Conservation (phyloP, 768 basidiomycete genomes). For the Exsudoporus frostii region DNA sequence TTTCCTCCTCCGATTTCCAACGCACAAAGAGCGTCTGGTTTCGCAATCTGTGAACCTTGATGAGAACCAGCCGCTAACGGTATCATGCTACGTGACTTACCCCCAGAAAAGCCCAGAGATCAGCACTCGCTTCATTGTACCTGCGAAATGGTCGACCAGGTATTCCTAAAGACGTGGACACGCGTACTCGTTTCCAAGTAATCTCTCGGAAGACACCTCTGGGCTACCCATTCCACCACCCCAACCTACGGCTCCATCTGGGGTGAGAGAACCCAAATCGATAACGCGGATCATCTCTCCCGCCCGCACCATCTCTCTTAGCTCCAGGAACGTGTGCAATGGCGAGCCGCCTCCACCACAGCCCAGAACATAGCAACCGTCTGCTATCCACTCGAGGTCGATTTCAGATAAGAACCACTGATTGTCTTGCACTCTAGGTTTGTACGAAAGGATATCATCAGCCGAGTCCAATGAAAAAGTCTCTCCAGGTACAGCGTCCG, state of each 20-base stretch:
- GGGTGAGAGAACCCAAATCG: slow-evolving; percentile 40
- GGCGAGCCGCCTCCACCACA: slow-evolving; percentile 64
- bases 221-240: slow-evolving; percentile 45
- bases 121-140: slow-evolving; percentile 33
- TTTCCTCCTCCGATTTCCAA: slow-evolving; percentile 45
- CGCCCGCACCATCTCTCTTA: slow-evolving; percentile 49
- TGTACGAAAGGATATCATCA: slow-evolving; percentile 34
- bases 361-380: slow-evolving; percentile 61
- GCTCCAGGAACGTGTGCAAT: slow-evolving; percentile 47
- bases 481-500: slow-evolving; percentile 7
- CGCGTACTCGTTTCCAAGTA: slow-evolving; percentile 37
- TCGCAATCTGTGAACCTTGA: slow-evolving; percentile 22
- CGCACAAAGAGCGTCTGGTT: slow-evolving; percentile 35
- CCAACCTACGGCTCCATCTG: slow-evolving; percentile 41
- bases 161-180: background rate
- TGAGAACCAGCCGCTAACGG: slow-evolving; percentile 2
- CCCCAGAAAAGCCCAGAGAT: slow-evolving; percentile 30
- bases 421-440: slow-evolving; percentile 36
- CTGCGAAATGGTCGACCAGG: slow-evolving; percentile 9
- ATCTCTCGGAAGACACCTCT: slow-evolving; percentile 36
- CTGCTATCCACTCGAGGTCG: slow-evolving; percentile 57
- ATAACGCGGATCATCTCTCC: slow-evolving; percentile 46
- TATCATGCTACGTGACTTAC: slow-evolving; percentile 4
- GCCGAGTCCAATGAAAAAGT: slow-evolving; percentile 13
- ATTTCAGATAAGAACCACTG: slow-evolving; percentile 47